Evolutionary conservation across 2,329 filamentous ascomycete species (phyloP).

Genomic region (Blastomyces emzantsi): DNA sequence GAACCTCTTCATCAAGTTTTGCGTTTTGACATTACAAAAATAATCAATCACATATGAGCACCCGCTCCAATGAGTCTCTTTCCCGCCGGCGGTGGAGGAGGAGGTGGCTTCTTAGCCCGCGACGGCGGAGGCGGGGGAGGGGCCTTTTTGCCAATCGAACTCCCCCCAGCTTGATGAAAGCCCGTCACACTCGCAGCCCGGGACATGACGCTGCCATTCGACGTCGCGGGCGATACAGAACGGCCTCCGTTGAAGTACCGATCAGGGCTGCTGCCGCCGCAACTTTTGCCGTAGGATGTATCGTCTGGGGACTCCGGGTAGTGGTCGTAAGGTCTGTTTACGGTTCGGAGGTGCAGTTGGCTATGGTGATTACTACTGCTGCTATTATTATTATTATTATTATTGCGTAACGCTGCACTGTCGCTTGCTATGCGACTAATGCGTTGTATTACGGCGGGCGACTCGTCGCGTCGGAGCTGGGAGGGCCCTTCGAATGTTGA

Average conservation of each 20-base stretch:
- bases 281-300: slow-evolving; percentile 38
- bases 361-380: slow-evolving; percentile 19
- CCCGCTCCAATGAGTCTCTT: slow-evolving; percentile 36
- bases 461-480: slow-evolving; percentile 45
- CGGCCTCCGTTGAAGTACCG: slow-evolving; percentile 30
- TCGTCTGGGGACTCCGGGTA: slow-evolving; percentile 41
- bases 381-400: too few species aligned
- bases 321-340: slow-evolving; percentile 38
- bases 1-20: too few species aligned
- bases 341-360: slow-evolving; percentile 39
- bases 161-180: slow-evolving; percentile 22
- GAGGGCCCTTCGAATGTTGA: slow-evolving; percentile 52
- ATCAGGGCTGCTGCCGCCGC: slow-evolving; percentile 36
- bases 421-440: slow-evolving; percentile 49
- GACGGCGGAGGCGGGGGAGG: slow-evolving; percentile 56
- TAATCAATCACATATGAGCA: slow-evolving; percentile 18
- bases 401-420: slow-evolving; percentile 38
- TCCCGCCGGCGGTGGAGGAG: slow-evolving; percentile 54
- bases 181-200: slow-evolving; percentile 44
- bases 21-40: too few species aligned
- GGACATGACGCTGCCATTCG: slow-evolving; percentile 44
- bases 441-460: slow-evolving; percentile 38
- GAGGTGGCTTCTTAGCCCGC: slow-evolving; percentile 56
- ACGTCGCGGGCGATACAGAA: slow-evolving; percentile 46
- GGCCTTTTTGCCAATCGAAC: slow-evolving; percentile 40